Evolutionary conservation across 1,284 basidiomycete species (phyloP), one percentile per base, ranked within the genome.

Genomic region (Malassezia slooffiae): DNA sequence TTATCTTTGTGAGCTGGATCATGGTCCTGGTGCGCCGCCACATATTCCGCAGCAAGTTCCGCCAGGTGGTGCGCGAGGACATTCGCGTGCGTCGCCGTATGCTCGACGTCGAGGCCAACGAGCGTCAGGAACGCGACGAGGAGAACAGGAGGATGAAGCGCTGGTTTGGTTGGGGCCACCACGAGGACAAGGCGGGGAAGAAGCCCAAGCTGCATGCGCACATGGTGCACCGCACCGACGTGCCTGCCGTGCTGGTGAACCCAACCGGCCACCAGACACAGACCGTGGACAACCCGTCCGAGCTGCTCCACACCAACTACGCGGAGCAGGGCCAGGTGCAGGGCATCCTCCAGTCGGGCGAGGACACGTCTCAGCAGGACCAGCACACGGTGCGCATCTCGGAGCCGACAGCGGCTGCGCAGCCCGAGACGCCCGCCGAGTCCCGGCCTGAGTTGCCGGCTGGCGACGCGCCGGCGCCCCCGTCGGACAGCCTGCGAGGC

Each of bases 21-120:
- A 70, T 70, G 59, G 59, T 70, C 31, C 59, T 53, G 41, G 57
- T 69, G 23, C 59, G 68, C 11, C 47, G 66, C 32, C 56, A 54
- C 52, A 60, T 61, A 26, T 70, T 70, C 50, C 50, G 62, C 5
- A 32, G 33, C 4, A 55, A 57, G 41, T 65, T 70, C 38, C 50
- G 58, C 34, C 36, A 39, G 26, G 50, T 61, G 21, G 49, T 66
- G 23, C 39, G 43, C 13, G 55, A 43, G 30, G 62, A 53, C 33
- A 53, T 56, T 11, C 50, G 43, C 16, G 55, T 53, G 5, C 54
- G 60, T 15, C 57, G 58, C 21, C 55, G 65, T 1, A 53, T 70
- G 30, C 53, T 59, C 27, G 64, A 70, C 17, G 52, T 72, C 28
- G 69, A 71, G 26, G 58, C 52, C 10, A 54, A 60, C n/a, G 62